These are phyloP conservation scores for Inga leiocalycina DNA, from an alignment of 306 rosid genomes.

Conservation along the genomic window DNA sequence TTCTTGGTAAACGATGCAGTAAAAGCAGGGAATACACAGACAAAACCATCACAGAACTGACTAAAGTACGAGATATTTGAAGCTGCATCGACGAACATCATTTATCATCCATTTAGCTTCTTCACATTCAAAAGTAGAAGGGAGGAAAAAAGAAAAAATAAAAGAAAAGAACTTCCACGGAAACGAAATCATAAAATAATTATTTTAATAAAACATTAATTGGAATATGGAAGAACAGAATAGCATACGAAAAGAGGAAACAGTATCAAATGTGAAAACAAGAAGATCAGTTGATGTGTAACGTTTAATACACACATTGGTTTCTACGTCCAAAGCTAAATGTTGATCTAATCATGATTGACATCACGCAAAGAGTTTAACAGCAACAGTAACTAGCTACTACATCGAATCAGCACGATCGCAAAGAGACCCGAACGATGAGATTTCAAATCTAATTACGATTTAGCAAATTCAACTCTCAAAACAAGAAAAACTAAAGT, in stretches of 20 bases:
- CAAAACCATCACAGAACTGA: neutral
- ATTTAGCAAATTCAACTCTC: slow-evolving; percentile 18
- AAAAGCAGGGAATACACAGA: neutral
- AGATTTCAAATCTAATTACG: slow-evolving; percentile 22
- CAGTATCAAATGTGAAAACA: neutral
- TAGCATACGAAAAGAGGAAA: neutral
- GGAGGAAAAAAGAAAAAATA: neutral
- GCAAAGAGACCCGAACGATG: slow-evolving; percentile 32
- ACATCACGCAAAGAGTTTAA: slow-evolving; percentile 3
- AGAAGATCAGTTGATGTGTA: neutral
- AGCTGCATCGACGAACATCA: neutral
- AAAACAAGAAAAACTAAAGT: neutral
- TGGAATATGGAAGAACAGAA: neutral
- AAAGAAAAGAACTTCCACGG: neutral
- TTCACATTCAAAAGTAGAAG: neutral
- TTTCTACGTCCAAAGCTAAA: neutral
- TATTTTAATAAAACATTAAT: neutral
- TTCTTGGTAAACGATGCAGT: neutral
- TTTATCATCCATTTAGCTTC: neutral
- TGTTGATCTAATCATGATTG: slow-evolving; percentile 35
- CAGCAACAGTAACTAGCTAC: neutral
- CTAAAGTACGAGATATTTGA: neutral
- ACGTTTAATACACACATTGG: neutral
- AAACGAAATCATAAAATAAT: neutral
- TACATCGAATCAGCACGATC: slow-evolving; percentile 33